Evolutionary conservation across 2,329 filamentous ascomycete genomes (phyloP), one percentile per base, ranked within the genome.

Genomic region (Hypoxylon sp.): DNA sequence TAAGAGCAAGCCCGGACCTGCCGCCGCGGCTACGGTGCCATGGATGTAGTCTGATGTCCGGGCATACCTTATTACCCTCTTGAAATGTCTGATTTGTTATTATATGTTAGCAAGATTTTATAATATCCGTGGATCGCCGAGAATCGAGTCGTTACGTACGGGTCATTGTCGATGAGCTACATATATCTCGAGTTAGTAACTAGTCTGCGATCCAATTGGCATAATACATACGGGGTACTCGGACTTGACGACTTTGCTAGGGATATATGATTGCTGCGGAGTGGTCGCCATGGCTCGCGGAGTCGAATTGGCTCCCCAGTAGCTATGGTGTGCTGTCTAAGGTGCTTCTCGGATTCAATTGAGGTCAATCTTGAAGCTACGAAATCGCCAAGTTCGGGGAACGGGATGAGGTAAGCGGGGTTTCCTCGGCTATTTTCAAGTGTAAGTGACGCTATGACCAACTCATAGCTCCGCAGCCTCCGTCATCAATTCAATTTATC

Each of bases 131-230:
- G 1, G 5, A 15, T 19, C n/a, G 29, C 11, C 32, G 31, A 24
- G 32, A 3, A 35, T 64, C 57, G 39, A 24, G 17, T 44, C 56
- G 54, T 47, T 65, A 82, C 91, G 80, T 94, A 98, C 94, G 96
- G 96, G 83, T 99, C 96, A 85, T 93, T 97, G 86, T 99, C 96
- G 83, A 99, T 98, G 84, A 98, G 92, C 96, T 99, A 83, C 74
- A 78, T 52, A 48, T 1, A n/a, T 59, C 19, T 60, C 11, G 11
- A 47, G 62, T 70, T 65, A 54, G 67, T 79, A 75, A 81, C 77
- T 66, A 62, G 21, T 52, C 15, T 42, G 46, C 13, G n/a, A 46
- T 68, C 60, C 68, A 73, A 76, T 77, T 75, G 65, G 48, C 7
- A 46, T 6, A 63, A 68, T 61, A 85, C 93, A 78, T 85, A 98